These are phyloP conservation scores for Monosporascus ibericus DNA, from an alignment of 2,329 filamentous ascomycete species.

Conservation along the genomic window DNA sequence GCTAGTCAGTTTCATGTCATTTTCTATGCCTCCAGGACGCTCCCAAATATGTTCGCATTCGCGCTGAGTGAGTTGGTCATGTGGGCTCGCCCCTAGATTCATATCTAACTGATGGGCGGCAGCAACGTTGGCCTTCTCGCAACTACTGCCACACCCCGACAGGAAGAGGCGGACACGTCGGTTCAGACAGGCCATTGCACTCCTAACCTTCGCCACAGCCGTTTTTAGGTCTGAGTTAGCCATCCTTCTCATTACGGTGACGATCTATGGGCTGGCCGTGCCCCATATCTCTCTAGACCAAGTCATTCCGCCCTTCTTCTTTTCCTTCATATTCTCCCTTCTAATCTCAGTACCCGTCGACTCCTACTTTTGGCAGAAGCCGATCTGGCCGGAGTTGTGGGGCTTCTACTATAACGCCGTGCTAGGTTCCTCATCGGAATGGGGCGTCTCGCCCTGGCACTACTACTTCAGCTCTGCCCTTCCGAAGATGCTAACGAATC, in stretches of 20 bases:
- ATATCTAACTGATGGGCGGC: background rate
- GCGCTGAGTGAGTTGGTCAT: conserved; percentile 58
- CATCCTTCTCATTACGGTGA: conserved; percentile 66
- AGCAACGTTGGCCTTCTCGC: conserved; percentile 62
- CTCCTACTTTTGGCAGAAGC: conserved; percentile 88
- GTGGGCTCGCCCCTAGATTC: too few species aligned
- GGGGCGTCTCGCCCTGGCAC: conserved; percentile 81
- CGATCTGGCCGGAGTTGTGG: conserved; percentile 82
- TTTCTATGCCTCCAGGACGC: conserved; percentile 84
- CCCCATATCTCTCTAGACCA: conserved; percentile 13
- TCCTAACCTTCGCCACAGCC: conserved; percentile 74
- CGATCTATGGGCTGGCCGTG: conserved; percentile 53
- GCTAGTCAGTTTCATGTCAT: conserved; percentile 85
- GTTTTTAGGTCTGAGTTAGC: conserved; percentile 89
- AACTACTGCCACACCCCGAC: conserved; percentile 33
- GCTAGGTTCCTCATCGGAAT: conserved; percentile 73
- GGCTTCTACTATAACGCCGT: conserved; percentile 91
- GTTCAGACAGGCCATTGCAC: conserved; percentile 59
- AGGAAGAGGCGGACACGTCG: conserved; percentile 31
- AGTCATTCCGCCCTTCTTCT: conserved; percentile 60
- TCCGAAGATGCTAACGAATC: conserved; percentile 80
- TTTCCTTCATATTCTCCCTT: conserved; percentile 62
- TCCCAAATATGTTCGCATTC: conserved; percentile 97
- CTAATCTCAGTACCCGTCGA: conserved; percentile 68
- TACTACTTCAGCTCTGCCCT: conserved; percentile 81